These are phyloP conservation scores for Lachnellula willkommii DNA, from an alignment of 2,329 filamentous ascomycete species.

Conservation along the genomic window DNA sequence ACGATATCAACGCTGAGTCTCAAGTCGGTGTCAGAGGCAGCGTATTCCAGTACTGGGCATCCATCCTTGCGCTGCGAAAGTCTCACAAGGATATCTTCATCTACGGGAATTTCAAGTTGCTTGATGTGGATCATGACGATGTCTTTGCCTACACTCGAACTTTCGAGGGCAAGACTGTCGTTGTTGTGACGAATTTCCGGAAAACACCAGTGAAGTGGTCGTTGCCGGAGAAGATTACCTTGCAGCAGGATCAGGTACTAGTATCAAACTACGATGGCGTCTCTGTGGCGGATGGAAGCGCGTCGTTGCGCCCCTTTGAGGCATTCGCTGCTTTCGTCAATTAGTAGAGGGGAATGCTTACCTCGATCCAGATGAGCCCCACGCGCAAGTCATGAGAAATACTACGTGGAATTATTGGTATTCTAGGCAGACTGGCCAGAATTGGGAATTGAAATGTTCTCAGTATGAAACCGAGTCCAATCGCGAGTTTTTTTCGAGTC, in stretches of 20 bases:
- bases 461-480: too few relatives aligned
- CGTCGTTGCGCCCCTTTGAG: slow-evolving; percentile 18
- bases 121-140: slow-evolving; percentile 45
- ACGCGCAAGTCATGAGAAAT: too few relatives aligned
- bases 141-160: slow-evolving; percentile 48
- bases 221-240: slow-evolving; percentile 4
- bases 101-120: slow-evolving; percentile 58
- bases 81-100: slow-evolving; percentile 57
- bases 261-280: slow-evolving; percentile 15
- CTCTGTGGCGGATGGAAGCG: not conserved
- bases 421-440: too few relatives aligned
- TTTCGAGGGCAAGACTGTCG: slow-evolving; percentile 13
- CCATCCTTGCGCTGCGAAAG: slow-evolving; percentile 55
- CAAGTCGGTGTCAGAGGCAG: slow-evolving; percentile 46
- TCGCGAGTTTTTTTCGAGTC: too few relatives aligned
- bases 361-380: too few relatives aligned
- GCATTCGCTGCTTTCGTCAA: slow-evolving; percentile 16
- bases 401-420: too few relatives aligned
- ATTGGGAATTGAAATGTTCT: too few relatives aligned
- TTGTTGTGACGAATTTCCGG: slow-evolving; percentile 22
- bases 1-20: slow-evolving; percentile 54
- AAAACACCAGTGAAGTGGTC: slow-evolving; percentile 15
- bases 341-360: not conserved
- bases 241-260: slow-evolving; percentile 7
- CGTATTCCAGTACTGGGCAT: slow-evolving; percentile 57